Evolutionary conservation across 805 yeast species (phyloP).

Genomic region (Cyberlindnera euphorbiiphila): DNA sequence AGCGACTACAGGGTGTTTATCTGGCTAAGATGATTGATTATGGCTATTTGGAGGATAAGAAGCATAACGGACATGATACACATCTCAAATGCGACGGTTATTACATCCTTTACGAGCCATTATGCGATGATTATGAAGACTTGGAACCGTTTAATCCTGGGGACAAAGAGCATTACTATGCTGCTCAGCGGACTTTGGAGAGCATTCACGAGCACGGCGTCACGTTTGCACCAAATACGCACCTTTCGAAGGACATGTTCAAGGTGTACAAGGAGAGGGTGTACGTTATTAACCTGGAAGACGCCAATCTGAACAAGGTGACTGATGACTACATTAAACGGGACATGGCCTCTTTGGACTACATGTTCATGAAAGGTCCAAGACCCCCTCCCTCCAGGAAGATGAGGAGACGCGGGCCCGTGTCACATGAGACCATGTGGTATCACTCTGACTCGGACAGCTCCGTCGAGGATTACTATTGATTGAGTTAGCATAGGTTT

Average conservation of each 20-base stretch:
- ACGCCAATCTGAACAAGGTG: slow-evolving; percentile 8
- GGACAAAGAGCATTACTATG: slow-evolving; percentile 14
- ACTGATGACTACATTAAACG: slow-evolving; percentile 5
- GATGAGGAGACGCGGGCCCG: no score
- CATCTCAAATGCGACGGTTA: slow-evolving; percentile 29
- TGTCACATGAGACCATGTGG: no score
- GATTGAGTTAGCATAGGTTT: no score
- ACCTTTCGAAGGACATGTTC: slow-evolving; percentile 17
- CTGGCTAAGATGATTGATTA: slow-evolving; percentile 24
- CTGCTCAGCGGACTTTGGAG: slow-evolving; percentile 14
- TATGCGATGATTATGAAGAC: slow-evolving; percentile 16
- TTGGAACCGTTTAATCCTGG: slow-evolving; percentile 13
- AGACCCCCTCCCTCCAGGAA: no score
- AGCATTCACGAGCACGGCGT: slow-evolving; percentile 24
- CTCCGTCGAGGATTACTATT: no score
- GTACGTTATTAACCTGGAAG: slow-evolving; percentile 25
- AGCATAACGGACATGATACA: slow-evolving; percentile 15
- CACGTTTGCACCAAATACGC: slow-evolving; percentile 19
- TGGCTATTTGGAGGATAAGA: slow-evolving; percentile 27
- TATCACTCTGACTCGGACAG: no score
- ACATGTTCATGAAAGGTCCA: slow-evolving; percentile 11
- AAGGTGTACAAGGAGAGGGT: slow-evolving; percentile 19
- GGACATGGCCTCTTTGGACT: slow-evolving; percentile 18
- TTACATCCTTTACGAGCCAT: slow-evolving; percentile 25
- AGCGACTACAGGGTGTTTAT: slow-evolving; percentile 22